Evolutionary conservation across 495 filamentous ascomycete species (phyloP), one percentile per base, ranked within the genome.

Genomic region (Penicillium chermesinum): DNA sequence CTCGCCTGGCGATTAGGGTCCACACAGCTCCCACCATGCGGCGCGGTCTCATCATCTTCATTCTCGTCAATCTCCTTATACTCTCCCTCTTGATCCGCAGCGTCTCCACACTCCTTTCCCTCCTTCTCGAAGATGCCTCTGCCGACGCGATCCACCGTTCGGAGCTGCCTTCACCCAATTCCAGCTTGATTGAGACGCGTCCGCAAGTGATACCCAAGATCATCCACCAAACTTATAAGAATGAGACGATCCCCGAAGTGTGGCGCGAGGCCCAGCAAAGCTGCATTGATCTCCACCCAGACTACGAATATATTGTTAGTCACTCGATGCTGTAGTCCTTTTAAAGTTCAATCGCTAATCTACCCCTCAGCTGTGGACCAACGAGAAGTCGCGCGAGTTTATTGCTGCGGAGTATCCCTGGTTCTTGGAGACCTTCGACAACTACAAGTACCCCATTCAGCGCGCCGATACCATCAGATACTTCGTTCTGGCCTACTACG

Each of bases 391-490:
- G 41, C 78, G 85, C 47, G 79, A 84, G 3, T 89, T 95, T 51
- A 89, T 95, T 54, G 77, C 80, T 37, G 67, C 71, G 25, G 79
- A 90, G 66, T 93, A 95, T 56, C 81, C 87, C 1, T 94, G 87
- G 87, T 95, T 95, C 71, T 75, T 91, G 22, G 79, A 80, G 20
- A 90, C 87, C 1, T 95, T 87, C 55, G 86, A 90, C 58, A 75
- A 75, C 59, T 95, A 95, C 67, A 76, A 73, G 19, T 88, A 85
- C 59, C 81, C 84, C 6, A 91, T 95, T 47, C 87, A 94, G 65
- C 83, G 89, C 41, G 89, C 89, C 32, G 89, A 95, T 59, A 77
- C 88, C 2, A 90, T 94, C 41, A 80, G 89, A 16, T 95, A 95
- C 65, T 95, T 95, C 57, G 73, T 93, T n/a, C 72, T 95, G 25